A percentile compares a stretch with the other conserved stretches of the same genome.
These are phyloP conservation scores for Tolypocladium album DNA, from an alignment of 2,329 filamentous ascomycete species.

Conservation along the genomic window DNA sequence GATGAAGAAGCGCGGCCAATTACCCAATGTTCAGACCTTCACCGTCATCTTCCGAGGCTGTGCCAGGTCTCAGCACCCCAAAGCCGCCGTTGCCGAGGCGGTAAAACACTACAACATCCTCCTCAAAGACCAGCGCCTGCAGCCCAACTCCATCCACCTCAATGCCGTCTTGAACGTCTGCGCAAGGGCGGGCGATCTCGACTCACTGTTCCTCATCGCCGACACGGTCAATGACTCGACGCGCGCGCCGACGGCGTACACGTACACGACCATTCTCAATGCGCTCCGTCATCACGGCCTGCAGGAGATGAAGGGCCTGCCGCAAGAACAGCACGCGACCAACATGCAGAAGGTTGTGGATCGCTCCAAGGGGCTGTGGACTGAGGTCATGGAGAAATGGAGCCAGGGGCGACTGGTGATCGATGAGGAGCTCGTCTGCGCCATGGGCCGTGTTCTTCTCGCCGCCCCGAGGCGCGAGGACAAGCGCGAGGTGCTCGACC, in stretches of 20 bases:
- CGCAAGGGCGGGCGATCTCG: slow-evolving; percentile 61
- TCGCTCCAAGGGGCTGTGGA: slow-evolving; percentile 69
- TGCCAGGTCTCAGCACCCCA: slow-evolving; percentile 45
- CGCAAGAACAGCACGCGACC: slow-evolving; percentile 18
- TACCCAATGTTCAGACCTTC: slow-evolving; percentile 73
- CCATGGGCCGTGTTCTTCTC: slow-evolving; percentile 73
- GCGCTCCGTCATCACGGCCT: slow-evolving; percentile 44
- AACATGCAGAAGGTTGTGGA: slow-evolving; percentile 38
- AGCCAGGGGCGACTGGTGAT: slow-evolving; percentile 55
- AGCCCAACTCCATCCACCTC: slow-evolving; percentile 69
- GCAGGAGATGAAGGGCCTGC: slow-evolving; percentile 13
- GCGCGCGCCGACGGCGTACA: slow-evolving; percentile 54
- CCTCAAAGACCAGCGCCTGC: slow-evolving; percentile 48
- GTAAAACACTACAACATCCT: slow-evolving; percentile 70
- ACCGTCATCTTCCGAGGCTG: slow-evolving; percentile 74
- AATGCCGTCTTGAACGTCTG: slow-evolving; percentile 86
- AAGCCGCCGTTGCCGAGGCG: slow-evolving; percentile 55
- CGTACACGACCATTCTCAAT: slow-evolving; percentile 76
- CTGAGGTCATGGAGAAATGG: slow-evolving; percentile 71
- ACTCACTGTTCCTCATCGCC: slow-evolving; percentile 68
- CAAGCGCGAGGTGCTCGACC: slow-evolving; percentile 59
- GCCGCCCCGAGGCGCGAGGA: slow-evolving; percentile 48
- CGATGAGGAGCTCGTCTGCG: slow-evolving; percentile 68
- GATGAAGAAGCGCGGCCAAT: slow-evolving; percentile 91
- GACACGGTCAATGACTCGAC: slow-evolving; percentile 57